Evolutionary conservation across 768 basidiomycete species (phyloP).

Genomic region (Auriscalpium orientale): DNA sequence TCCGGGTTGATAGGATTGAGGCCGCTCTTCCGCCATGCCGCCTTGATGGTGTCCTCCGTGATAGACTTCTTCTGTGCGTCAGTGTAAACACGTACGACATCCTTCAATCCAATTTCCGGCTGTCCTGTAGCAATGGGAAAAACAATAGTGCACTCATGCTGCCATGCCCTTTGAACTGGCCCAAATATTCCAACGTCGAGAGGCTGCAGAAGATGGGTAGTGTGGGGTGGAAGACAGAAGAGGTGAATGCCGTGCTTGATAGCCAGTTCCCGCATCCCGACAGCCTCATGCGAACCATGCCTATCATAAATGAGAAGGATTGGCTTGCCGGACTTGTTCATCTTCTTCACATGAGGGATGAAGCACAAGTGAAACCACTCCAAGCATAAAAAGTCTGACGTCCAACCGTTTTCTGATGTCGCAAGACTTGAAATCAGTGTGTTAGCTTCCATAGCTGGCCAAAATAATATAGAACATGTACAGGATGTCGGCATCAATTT

Average conservation of each 20-base stretch:
- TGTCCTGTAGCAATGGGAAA: too few relatives aligned
- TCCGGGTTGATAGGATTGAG: too few relatives aligned
- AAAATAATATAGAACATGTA: not conserved
- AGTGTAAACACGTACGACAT: too few relatives aligned
- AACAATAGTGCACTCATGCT: not conserved
- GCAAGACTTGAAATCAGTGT: not conserved
- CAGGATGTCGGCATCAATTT: not conserved
- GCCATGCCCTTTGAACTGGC: not conserved
- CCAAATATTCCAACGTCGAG: not conserved
- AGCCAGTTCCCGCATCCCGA: not conserved
- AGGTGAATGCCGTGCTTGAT: not conserved
- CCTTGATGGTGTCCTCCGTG: too few relatives aligned
- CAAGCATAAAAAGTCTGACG: not conserved
- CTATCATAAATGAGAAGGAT: constrained; percentile 4
- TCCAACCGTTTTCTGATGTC: not conserved
- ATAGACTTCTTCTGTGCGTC: too few relatives aligned
- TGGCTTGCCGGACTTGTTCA: not conserved
- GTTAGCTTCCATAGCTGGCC: too few relatives aligned
- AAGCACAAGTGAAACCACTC: not conserved
- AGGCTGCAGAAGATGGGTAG: not conserved
- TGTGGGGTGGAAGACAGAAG: not conserved
- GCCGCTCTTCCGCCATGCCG: too few relatives aligned
- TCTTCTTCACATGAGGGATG: not conserved
- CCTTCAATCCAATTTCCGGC: too few relatives aligned
- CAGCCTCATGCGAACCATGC: constrained; percentile 1